These are phyloP conservation scores for Prunus armeniaca DNA, from an alignment of 306 rosid species.

Conservation along the genomic window DNA sequence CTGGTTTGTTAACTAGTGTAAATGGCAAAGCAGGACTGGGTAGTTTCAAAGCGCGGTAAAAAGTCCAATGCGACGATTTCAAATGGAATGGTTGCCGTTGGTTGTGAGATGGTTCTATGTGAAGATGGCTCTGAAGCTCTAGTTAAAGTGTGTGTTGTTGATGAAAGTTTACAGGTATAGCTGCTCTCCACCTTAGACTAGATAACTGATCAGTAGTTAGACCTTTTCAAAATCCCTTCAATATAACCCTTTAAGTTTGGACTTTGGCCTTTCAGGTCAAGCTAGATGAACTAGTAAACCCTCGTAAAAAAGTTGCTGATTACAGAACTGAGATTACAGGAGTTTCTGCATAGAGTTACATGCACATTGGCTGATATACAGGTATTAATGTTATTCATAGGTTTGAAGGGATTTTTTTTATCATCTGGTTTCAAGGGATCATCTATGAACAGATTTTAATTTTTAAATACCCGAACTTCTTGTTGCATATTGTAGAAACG, in stretches of 20 bases:
- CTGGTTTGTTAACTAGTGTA: constrained; percentile 22
- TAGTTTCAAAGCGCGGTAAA: constrained; percentile 47
- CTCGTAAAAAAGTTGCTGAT: constrained; percentile 55
- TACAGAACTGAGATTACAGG: constrained; percentile 84
- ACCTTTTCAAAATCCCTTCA: constrained; percentile 2
- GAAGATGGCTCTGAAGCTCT: constrained; percentile 85
- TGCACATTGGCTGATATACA: constrained; percentile 68
- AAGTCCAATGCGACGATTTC: constrained; percentile 46
- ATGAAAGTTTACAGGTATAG: constrained; percentile 63
- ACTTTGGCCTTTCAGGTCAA: constrained; percentile 57
- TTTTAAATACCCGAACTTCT: constrained; percentile 7
- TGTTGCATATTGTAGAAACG: constrained; percentile 47
- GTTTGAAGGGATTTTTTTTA: background rate
- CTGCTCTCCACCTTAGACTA: background rate
- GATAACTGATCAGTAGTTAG: background rate
- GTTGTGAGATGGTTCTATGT: constrained; percentile 96
- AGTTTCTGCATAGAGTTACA: constrained; percentile 49
- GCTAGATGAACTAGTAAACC: constrained; percentile 64
- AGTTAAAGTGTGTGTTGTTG: constrained; percentile 79
- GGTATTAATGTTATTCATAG: constrained; percentile 40
- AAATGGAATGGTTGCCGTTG: constrained; percentile 69
- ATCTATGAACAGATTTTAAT: constrained; percentile 6
- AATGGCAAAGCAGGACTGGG: constrained; percentile 62
- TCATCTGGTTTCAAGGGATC: constrained; percentile 1
- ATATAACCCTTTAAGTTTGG: constrained; percentile 14